Percentiles rank a stretch among this genome's conserved stretches.
phyloP scores from a whole-genome alignment of 805 yeast species.

The Candida insectalens region DNA sequence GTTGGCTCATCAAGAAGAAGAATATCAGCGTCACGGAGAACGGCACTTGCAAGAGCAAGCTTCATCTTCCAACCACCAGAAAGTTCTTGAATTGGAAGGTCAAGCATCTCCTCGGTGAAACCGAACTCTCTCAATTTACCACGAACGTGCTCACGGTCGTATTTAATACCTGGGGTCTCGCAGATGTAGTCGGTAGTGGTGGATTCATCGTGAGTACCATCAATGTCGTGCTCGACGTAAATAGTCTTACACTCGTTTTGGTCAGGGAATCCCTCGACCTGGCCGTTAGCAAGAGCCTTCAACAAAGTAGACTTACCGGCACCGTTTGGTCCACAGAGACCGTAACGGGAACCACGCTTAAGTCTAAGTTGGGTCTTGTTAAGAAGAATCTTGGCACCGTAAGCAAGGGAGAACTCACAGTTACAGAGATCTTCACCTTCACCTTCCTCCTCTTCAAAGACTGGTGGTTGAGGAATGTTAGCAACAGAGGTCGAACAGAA shows the following conservation, averaged over 20 bases:
- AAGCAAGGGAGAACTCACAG: slow-evolving; percentile 99
- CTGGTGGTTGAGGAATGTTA: slow-evolving; percentile 95
- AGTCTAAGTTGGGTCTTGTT: slow-evolving; percentile 99
- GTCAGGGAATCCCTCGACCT: slow-evolving; percentile 99
- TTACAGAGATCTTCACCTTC: slow-evolving; percentile 99
- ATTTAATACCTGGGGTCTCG: slow-evolving; percentile 40
- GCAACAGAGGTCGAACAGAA: slow-evolving; percentile 94
- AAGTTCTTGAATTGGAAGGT: slow-evolving; percentile 89
- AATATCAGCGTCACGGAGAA: slow-evolving; percentile 95
- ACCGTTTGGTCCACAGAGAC: slow-evolving; percentile 98
- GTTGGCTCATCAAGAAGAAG: slow-evolving; percentile 99
- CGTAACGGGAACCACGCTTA: slow-evolving; percentile 98
- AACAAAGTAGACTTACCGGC: slow-evolving; percentile 97
- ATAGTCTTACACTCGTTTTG: slow-evolving; percentile 99
- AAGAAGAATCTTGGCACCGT: slow-evolving; percentile 99
- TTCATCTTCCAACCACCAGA: slow-evolving; percentile 99
- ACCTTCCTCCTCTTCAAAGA: slow-evolving; percentile 85
- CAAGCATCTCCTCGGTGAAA: slow-evolving; percentile 89
- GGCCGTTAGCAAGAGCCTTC: slow-evolving; percentile 96
- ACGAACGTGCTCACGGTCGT: slow-evolving; percentile 61
- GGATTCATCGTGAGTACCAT: slow-evolving; percentile 95
- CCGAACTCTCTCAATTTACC: slow-evolving; percentile 81
- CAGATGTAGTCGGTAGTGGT: slow-evolving; percentile 87
- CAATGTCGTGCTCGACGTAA: slow-evolving; percentile 99
- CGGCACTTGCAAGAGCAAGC: slow-evolving; percentile 98